These are phyloP conservation scores for Vitis vinifera DNA, from an alignment of 164 flowering plant species.

Conservation along the genomic window ASM3070453v1 NC_081817.1:21708001-21708500, in stretches of 20 bases:
- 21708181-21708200: conserved; percentile 21
- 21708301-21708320: conserved; percentile 11
- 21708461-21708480: neutral
- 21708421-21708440: conserved; percentile 24
- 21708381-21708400: conserved; percentile 22
- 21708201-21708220: conserved; percentile 32
- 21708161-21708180: conserved; percentile 31
- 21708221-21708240: conserved; percentile 11
- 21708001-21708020: conserved; percentile 3
- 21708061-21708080: conserved; percentile 3
- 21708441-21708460: conserved; percentile 21
- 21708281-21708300: conserved; percentile 2
- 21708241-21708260: conserved; percentile 13
- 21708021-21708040: conserved; percentile 8
- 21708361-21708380: conserved; percentile 60
- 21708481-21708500: neutral
- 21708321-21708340: conserved; percentile 12
- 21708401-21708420: conserved; percentile 22
- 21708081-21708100: conserved; percentile 3
- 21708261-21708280: conserved; percentile 9
- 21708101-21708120: conserved; percentile 18
- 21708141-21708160: conserved; percentile 18
- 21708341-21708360: conserved; percentile 36
- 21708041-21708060: conserved; percentile 7
- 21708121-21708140: conserved; percentile 24